Conservation (phyloP, 108 stramenopile genomes). For the Cyclotella atomus region DNA sequence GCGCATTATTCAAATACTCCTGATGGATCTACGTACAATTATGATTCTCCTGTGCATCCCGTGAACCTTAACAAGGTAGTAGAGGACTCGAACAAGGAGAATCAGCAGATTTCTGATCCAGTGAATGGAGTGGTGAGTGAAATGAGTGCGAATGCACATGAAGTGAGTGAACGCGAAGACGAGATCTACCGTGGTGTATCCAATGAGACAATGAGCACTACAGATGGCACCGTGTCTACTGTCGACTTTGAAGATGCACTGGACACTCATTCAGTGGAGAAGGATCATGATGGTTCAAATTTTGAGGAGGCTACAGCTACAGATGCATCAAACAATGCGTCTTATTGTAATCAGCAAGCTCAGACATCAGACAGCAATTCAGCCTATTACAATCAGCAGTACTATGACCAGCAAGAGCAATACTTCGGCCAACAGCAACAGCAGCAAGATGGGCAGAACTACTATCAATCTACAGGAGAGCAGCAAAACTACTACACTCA, state of each 20-base stretch:
- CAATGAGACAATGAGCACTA: slow-evolving; percentile 10
- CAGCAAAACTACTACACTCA: slow-evolving; percentile 4
- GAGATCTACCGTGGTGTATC: neutral
- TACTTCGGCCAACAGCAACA: slow-evolving; percentile 3
- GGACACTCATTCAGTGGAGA: slow-evolving; percentile 17
- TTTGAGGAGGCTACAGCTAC: neutral
- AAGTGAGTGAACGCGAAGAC: neutral
- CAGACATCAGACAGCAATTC: neutral
- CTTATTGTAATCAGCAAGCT: neutral
- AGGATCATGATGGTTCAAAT: neutral
- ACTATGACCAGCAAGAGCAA: slow-evolving; percentile 5
- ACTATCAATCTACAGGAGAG: neutral
- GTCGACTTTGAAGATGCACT: slow-evolving; percentile 33
- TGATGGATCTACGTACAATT: neutral
- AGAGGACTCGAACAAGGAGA: neutral
- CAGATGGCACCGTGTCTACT: slow-evolving; percentile 16
- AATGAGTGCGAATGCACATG: neutral
- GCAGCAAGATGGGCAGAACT: neutral
- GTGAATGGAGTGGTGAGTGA: neutral
- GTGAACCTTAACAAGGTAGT: neutral
- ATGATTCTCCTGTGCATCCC: neutral
- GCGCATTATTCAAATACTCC: neutral
- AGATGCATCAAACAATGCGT: neutral
- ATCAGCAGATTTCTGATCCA: neutral
- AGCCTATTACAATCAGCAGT: slow-evolving; percentile 15